Percentiles rank a stretch among this genome's conserved stretches.
Conservation (phyloP, 2,329 filamentous ascomycete species). For the Fusarium tricinctum region DNA sequence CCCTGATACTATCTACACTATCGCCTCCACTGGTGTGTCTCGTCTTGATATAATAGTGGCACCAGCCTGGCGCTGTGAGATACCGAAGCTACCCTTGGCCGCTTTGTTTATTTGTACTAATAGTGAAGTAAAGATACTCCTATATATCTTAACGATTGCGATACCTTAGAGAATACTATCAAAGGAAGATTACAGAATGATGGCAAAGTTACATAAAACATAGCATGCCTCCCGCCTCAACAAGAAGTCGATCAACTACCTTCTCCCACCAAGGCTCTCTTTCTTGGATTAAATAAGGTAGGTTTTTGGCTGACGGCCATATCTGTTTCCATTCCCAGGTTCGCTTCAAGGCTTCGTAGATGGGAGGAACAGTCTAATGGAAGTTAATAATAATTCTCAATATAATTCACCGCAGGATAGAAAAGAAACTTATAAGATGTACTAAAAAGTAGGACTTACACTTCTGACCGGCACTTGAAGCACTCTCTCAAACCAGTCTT, state of each 20-base stretch:
- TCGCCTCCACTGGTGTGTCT: not conserved
- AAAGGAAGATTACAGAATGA: not conserved
- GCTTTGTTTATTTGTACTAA: not conserved
- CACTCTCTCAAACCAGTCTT: constrained; percentile 12
- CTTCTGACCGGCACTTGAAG: constrained; percentile 12
- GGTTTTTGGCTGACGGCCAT: constrained; percentile 11
- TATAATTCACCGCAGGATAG: constrained; percentile 1
- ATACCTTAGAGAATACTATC: not conserved
- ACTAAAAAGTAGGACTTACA: constrained; percentile 5
- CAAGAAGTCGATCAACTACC: constrained; percentile 6
- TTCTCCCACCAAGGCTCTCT: constrained; percentile 16
- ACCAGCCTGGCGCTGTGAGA: not conserved
- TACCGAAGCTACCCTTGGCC: not conserved
- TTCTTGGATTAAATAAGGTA: constrained; percentile 6
- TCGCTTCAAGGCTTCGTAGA: constrained; percentile 12
- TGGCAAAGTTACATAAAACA: constrained; percentile 10
- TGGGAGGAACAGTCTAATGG: constrained; percentile 11
- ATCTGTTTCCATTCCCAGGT: constrained; percentile 12
- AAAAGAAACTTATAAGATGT: not conserved
- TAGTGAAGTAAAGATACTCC: not conserved
- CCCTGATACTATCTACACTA: constrained; percentile 1
- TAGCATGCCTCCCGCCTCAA: constrained; percentile 8
- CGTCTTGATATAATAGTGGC: not conserved
- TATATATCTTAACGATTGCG: not conserved
- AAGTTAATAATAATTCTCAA: not conserved